phyloP scores from a whole-genome alignment of 768 basidiomycete genomes.

The Tricholoma sp. region DNA sequence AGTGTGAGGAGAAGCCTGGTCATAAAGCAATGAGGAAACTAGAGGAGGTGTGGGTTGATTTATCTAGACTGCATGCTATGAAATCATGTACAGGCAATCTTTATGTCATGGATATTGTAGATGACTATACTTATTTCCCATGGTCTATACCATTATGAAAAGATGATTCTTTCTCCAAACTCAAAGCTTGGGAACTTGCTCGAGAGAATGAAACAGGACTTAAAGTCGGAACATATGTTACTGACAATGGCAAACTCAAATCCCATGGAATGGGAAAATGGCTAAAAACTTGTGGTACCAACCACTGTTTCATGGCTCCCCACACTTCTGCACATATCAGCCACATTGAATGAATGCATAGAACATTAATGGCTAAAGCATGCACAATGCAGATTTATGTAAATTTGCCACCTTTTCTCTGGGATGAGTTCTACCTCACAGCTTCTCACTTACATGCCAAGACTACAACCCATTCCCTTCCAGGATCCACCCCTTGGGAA shows the following conservation, averaged over 20 bases:
- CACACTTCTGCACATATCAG: conserved; percentile 34
- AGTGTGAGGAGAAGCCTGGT: too few relatives aligned
- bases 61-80: conserved; percentile 21
- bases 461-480: too few relatives aligned
- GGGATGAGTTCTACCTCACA: too few relatives aligned
- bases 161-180: conserved; percentile 13
- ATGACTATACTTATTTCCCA: too few relatives aligned
- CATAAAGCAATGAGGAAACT: too few relatives aligned
- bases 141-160: conserved; percentile 33
- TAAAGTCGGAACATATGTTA: conserved; percentile 10
- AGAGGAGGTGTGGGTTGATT: too few relatives aligned
- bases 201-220: conserved; percentile 17
- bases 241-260: conserved; percentile 19
- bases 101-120: conserved; percentile 21
- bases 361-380: too few relatives aligned
- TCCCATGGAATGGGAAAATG: too few relatives aligned
- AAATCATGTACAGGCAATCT: conserved; percentile 10
- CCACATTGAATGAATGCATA: conserved; percentile 26
- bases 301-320: too few relatives aligned
- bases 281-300: too few relatives aligned
- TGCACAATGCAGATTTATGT: conserved; percentile 26
- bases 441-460: too few relatives aligned
- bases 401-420: conserved; percentile 7
- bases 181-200: too few relatives aligned
- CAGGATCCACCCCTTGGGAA: conserved; percentile 16